Evolutionary conservation across 2,329 filamentous ascomycete species (phyloP), one percentile per base, ranked within the genome.

Genomic region (Exophiala alcalophila): DNA sequence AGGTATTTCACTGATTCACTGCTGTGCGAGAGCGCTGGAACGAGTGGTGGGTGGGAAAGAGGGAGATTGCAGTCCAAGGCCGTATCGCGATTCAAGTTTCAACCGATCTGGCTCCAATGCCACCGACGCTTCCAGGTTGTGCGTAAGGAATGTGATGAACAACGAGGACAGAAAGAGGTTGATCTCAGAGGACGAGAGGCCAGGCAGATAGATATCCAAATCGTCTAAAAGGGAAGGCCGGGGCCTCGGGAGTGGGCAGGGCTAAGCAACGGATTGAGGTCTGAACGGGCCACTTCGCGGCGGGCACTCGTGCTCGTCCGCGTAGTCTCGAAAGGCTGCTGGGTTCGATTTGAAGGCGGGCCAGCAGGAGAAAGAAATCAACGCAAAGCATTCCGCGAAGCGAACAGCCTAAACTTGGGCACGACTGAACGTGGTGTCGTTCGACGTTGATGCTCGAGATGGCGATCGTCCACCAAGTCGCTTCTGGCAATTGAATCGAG

Each of bases 61-160:
- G 14, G 16, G 27, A 42, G 36, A 31, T 45, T 45, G 31, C 20
- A 49, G 37, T 41, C 18, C 26, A 32, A 28, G 12, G 12, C 12
- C 15, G 16, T 24, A 31, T 26, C 18, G 32, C 12, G 28, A 36
- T 49, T 45, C 21, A 6, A 23, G 36, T 48, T 27, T 31, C 14
- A 27, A 31, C 44, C 25, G 35, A 15, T 32, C 26, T 19, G 28
- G 27, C 39, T 21, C 14, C 28, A 34, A 33, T 43, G 20, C 35
- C 20, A 29, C 30, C 36, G 23, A 30, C 14, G 27, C 4, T 9
- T 21, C 36, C 16, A 20, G 26, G 14, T 15, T 27, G 19, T 26
- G 30, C 37, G 20, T 41, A 49, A 49, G 33, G 47, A 49, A 34
- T 34, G 47, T 49, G 38, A 49, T 20, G 36, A 33, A 19, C 25